Evolutionary conservation across 768 basidiomycete species (phyloP).

Genomic region (Rhizopogon salebrosus): DNA sequence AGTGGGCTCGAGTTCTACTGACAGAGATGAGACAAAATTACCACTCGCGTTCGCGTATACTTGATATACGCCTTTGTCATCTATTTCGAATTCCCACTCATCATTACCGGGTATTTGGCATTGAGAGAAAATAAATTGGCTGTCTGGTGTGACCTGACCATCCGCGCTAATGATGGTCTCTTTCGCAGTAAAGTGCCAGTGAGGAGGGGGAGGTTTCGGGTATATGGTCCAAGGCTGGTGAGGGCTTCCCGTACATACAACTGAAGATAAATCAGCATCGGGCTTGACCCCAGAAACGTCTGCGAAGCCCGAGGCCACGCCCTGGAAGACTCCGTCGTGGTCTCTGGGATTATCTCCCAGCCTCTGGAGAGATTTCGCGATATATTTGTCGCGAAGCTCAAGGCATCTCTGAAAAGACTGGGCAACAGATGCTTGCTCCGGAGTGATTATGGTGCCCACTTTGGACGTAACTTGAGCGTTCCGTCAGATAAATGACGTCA

Average conservation of each 20-base stretch:
- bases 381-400: constrained; percentile 93
- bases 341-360: constrained; percentile 94
- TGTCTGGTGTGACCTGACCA: constrained; percentile 16
- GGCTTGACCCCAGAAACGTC: constrained; percentile 67
- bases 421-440: constrained; percentile 54
- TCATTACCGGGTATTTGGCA: constrained; percentile 69
- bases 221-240: constrained; percentile 81
- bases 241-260: constrained; percentile 22
- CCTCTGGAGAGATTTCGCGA: constrained; percentile 78
- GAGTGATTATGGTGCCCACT: constrained; percentile 18
- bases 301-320: constrained; percentile 56
- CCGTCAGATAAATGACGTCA: neutral
- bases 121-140: constrained; percentile 63
- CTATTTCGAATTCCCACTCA: constrained; percentile 64
- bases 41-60: constrained; percentile 47
- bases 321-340: constrained; percentile 74
- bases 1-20: neutral
- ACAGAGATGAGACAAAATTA: neutral
- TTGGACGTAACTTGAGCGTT: neutral
- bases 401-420: constrained; percentile 80
- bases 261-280: constrained; percentile 38
- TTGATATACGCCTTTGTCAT: constrained; percentile 88
- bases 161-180: constrained; percentile 41
- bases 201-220: constrained; percentile 88
- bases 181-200: constrained; percentile 83